Evolutionary conservation across 768 basidiomycete species (phyloP), one percentile per base, ranked within the genome.

Genomic region (Boletus pseudo-olivaceus): DNA sequence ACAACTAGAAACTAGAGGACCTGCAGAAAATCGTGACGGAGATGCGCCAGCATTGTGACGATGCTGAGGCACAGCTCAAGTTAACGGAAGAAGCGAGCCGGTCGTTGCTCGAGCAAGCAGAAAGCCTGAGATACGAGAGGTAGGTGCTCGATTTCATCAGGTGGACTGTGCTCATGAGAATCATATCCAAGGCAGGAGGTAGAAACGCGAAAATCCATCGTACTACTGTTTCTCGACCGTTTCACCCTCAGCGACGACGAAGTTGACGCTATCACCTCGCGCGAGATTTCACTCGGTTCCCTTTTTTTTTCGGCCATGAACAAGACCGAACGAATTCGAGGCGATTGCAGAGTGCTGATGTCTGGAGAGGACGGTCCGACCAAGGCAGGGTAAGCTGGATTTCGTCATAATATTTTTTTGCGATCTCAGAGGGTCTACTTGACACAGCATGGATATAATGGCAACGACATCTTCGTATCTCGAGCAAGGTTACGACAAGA

Each of bases 401-500:
- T 20, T 27, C 39, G 17, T 11, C 11, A 38, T 8, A 7, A 15
- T 20, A 5, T 7, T 32, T 30, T 30, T 53, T 11, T 30, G 10
- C 23, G 12, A 48, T 37, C 34, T 49, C 29, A 52, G 32, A 55
- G 6, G 10, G 29, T 34, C 9, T 54, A 17, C n/a, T 38, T 33
- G 23, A 7, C 33, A 27, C 59, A 97, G 95, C 4, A 72, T 91
- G 42, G 96, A 98, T 64, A 92, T 98, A 55, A 92, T 98, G 84
- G 75, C 87, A 0, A 76, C 83, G 8, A 97, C 92, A 0, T 85
- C 88, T 0, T 76, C 83, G 9, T 80, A 91, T 57, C 82, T 98
- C 42, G 94, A 98, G 66, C 84, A 89, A 59, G 95, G 87, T 3
- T 95, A 90, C 70, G 85, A 90, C 54, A 98, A 97, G 73, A 82